These are phyloP conservation scores for Fennellomyces sp. DNA, from an alignment of 371 early-diverging fungal species.

Conservation along the genomic window DNA sequence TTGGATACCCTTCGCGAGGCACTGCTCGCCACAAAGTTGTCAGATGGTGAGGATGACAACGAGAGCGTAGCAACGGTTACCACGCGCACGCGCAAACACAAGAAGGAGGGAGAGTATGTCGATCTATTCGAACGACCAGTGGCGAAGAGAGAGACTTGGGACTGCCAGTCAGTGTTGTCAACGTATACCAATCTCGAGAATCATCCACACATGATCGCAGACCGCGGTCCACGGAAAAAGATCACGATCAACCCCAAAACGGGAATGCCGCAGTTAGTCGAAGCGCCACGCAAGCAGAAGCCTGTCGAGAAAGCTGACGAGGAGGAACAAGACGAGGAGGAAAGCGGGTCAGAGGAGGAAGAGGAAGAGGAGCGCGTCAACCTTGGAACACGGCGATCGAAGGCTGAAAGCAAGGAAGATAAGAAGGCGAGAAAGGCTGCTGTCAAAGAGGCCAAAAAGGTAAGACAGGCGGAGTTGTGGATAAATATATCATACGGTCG, in stretches of 20 bases:
- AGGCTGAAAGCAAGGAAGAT: conserved; percentile 84
- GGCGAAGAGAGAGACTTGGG: conserved; percentile 71
- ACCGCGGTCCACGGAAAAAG: conserved; percentile 46
- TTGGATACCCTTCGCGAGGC: conserved; percentile 74
- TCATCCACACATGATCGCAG: conserved; percentile 74
- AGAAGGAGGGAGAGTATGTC: conserved; percentile 10
- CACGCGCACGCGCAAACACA: conserved; percentile 28
- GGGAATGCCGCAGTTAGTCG: conserved; percentile 65
- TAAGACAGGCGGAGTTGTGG: conserved; percentile 18
- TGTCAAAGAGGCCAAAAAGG: conserved; percentile 79
- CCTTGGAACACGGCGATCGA: conserved; percentile 64
- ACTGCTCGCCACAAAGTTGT: conserved; percentile 44
- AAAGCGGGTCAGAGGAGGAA: conserved; percentile 49
- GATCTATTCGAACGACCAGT: conserved; percentile 21
- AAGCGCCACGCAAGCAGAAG: conserved; percentile 41
- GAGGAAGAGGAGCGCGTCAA: conserved; percentile 49
- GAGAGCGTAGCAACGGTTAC: conserved; percentile 17
- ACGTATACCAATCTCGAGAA: conserved; percentile 88
- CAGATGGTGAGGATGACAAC: conserved; percentile 27
- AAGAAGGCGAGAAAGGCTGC: conserved; percentile 87
- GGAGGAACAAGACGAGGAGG: conserved; percentile 32
- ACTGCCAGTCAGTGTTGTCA: conserved; percentile 78
- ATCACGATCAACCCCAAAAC: conserved; percentile 65
- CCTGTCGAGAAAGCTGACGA: conserved; percentile 17
- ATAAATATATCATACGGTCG: too few species aligned